Evolutionary conservation across 176 grass and related monocot species (phyloP), one percentile per base, ranked within the genome.

Genomic region (Leersia perrieri): DNA sequence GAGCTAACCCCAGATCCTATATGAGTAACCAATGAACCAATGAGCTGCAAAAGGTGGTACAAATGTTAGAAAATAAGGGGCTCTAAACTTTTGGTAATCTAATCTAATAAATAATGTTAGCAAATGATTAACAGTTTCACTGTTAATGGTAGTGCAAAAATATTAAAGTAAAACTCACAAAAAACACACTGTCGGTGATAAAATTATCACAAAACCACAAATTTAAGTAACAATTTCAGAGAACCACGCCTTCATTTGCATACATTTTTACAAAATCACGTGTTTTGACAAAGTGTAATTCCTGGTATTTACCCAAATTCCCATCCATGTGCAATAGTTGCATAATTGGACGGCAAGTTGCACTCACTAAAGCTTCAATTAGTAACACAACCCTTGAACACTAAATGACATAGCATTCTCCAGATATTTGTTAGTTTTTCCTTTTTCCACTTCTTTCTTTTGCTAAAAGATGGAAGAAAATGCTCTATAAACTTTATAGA

Each of bases 1-100:
- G 83, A 84, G 80, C 62, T 87, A 66, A 97, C 80, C 36, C 94
- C 94, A 71, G 92, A 97, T 66, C 94, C 94, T 84, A 94, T 92
- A 94, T 94, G 94, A 86, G 91, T 80, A 23, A 94, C 70, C 80
- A 97, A 85, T 82, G 91, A 88, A 53, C 94, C 89, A 66, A 97
- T 45, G 36, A 97, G 78, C 94, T 97, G 80, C 28, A 32, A 81
- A 47, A 86, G 73, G 80, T 62, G 23, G 64, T 20, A 58, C 45
- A 29, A 62, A 51, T 66, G 75, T 85, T 72, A 85, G 76, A n/a
- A 82, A 69, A 62, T 44, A 23, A 57, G 22, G 51, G 51, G 51
- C 51, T 23, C 20, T 23, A 7, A 18, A 5, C 22, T 57, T 57
- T 57, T 57, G 22, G 7, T 45, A 3, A 45, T 57, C 51, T 23